These are phyloP conservation scores for Tuber aestivum DNA, from an alignment of 495 filamentous ascomycete species.

Conservation along the genomic window DNA sequence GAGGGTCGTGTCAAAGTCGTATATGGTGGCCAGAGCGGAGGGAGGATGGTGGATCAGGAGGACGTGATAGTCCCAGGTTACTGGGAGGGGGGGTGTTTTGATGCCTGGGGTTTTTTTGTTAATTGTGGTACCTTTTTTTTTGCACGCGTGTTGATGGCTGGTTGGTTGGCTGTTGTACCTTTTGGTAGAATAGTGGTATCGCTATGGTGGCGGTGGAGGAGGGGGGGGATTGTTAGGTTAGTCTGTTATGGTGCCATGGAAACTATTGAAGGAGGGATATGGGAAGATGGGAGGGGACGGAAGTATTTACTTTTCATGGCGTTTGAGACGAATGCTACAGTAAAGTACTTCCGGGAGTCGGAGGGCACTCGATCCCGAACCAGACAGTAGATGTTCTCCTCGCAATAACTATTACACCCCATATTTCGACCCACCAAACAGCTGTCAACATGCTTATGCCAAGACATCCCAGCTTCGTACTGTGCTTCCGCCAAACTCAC, in stretches of 20 bases:
- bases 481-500: not conserved
- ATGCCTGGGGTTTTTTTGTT: not conserved
- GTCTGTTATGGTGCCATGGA: not conserved
- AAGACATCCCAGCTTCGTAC: not conserved
- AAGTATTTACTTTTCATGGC: conserved; percentile 25
- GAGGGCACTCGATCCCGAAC: conserved; percentile 28
- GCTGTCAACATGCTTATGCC: not conserved
- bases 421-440: not conserved
- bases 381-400: conserved; percentile 41
- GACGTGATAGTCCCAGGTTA: conserved; percentile 40
- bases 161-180: conserved; percentile 15
- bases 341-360: conserved; percentile 7
- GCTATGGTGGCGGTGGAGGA: no score
- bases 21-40: conserved; percentile 20
- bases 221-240: not conserved
- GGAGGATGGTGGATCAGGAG: conserved; percentile 26
- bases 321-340: conserved; percentile 40
- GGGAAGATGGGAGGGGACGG: not conserved
- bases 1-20: conserved; percentile 39
- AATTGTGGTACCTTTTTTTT: not conserved
- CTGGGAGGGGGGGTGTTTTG: conserved; percentile 10
- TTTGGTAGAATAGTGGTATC: conserved; percentile 23
- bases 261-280: not conserved
- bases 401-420: conserved; percentile 30
- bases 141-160: not conserved